Evolutionary conservation across 345 rosid genomes (phyloP), one percentile per base, ranked within the genome.

Genomic region (Nasturtium officinale): DNA sequence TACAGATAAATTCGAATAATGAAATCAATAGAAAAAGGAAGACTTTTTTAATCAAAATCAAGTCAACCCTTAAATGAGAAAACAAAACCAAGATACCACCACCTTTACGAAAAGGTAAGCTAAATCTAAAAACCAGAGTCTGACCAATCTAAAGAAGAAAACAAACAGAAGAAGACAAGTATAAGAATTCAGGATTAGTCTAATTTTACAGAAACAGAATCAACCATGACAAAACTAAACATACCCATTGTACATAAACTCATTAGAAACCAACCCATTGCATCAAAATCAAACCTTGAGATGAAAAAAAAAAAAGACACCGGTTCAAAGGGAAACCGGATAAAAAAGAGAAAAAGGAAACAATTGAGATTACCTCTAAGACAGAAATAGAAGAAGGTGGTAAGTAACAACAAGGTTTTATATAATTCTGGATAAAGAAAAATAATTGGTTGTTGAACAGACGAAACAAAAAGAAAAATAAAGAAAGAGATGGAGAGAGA

Each of bases 51-150:
- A 66, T 23, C 46, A 35, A 76, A 77, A 77, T 38, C 30, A 87
- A 88, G 98, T 92, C 96, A 90, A 92, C 93, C 79, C 88, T n/a
- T 38, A 12, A 69, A 71, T 38, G 47, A 40, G 73, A 80, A 43
- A 43, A 61, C 50, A 25, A 59, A 84, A 74, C 57, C 47, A 68
- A 51, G 65, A 58, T 53, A 61, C 86, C 84, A 88, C 77, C 80
- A 85, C 94, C 90, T 85, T 87, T 84, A 74, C 83, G 85, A 75
- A 83, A 50, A 76, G 30, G 30, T 40, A 40, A 50, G 46, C 28
- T 64, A 40, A 61, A 61, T 37, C 71, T 46, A 16, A 1, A 28
- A 73, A 57, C 59, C 37, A 67, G 65, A 60, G 48, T 60, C 58
- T 7, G 66, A 63, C 70, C 71, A 75, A 68, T 74, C 85, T 43